These are phyloP conservation scores for Aristolochia californica DNA, from an alignment of 164 flowering plant genomes.

Conservation along the genomic window DNA sequence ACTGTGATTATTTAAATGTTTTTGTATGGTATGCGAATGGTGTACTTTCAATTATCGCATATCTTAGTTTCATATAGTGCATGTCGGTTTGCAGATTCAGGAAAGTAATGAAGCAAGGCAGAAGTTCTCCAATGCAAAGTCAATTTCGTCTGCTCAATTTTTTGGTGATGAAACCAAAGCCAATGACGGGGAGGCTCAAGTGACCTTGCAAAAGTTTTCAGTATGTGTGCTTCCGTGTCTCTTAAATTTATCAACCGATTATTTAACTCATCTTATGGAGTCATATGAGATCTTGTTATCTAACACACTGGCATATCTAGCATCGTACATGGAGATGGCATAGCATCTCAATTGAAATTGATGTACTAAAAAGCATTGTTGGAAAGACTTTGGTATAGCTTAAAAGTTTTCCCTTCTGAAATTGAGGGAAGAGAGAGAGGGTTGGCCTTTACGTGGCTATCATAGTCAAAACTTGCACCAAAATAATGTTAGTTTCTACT, in stretches of 20 bases:
- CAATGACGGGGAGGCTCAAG: constrained; percentile 47
- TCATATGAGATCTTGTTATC: no score
- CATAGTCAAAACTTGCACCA: background rate
- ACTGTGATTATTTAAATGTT: background rate
- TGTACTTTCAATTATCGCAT: no score
- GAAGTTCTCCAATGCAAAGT: constrained; percentile 95
- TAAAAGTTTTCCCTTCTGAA: no score
- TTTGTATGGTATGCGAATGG: background rate
- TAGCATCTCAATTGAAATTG: no score
- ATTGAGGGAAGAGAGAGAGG: no score
- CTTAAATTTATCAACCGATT: background rate
- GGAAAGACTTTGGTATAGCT: no score
- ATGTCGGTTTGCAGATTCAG: constrained; percentile 37
- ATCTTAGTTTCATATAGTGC: no score
- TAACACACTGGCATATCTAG: no score
- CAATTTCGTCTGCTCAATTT: constrained; percentile 89
- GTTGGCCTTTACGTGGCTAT: background rate
- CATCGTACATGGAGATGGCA: no score
- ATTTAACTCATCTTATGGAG: background rate
- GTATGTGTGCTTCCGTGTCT: constrained; percentile 31
- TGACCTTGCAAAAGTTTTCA: constrained; percentile 70
- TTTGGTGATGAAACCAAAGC: constrained; percentile 65
- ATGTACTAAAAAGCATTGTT: no score
- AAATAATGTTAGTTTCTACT: no score
- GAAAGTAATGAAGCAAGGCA: constrained; percentile 96